Base-by-base conservation (phyloP, 2,329 filamentous ascomycete species). In the Calycina herbarum region DNA sequence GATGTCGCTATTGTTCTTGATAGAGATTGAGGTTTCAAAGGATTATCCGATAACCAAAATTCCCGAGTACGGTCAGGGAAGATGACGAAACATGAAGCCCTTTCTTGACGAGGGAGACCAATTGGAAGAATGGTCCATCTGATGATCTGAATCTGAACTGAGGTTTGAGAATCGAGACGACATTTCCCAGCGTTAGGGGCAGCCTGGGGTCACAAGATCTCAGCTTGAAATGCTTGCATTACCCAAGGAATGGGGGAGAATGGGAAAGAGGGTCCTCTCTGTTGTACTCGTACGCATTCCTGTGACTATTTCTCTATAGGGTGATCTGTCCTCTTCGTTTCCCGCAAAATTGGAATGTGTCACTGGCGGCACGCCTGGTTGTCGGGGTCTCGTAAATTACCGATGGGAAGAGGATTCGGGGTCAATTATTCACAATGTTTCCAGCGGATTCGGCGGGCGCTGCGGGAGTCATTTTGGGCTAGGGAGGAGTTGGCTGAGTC, bases 401-500 rank as follows among this genome's bases (percentile, higher is more conserved):
- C 29, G 48, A 38, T 57, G 59, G 29, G 58, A n/a, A 29, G 20
- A 54, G 24, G 48, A 27, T 48, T 48, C 42, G 24, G 48, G 13
- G 48, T 54, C 20, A 54, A 54, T 24, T 20, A 61, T 63, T 61
- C 35, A 40, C 31, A 45, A 63, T 63, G 38, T 40, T 70, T 70
- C 69, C 58, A 68, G 57, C 62, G 67, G 64, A 29, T 69, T 67
- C 69, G 62, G 59, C 64, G 67, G 64, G 62, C 33, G 3, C n/a
- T 35, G 40, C 20, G 48, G 38, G 31, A 11, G 51, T 38, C 48
- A 54, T 48, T 24, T 10, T 48, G 3, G n/a, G 20, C n/a, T 11
- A 8, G 42, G 31, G 45, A n/a, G 31, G n/a, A 31, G 57, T 24
- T 59, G 29, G 31, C 57, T 58, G 42, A 48, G 33, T 59, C 35